phyloP scores from a whole-genome alignment of 306 rosid species.

The Rubus parviflorus region DNA sequence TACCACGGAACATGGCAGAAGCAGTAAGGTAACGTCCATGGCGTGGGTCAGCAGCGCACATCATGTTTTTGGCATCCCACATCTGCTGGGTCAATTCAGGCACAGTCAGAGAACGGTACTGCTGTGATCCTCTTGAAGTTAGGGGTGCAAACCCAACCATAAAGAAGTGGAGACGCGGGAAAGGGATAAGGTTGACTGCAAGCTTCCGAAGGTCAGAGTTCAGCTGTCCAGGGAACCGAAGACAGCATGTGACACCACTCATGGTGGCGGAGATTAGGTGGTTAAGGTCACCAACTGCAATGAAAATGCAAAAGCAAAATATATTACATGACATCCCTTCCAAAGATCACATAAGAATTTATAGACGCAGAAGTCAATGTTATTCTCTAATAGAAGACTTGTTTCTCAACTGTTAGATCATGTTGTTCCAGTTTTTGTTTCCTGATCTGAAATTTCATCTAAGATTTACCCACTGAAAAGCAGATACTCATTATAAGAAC shows the following conservation, averaged over 20 bases:
- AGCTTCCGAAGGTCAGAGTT: conserved; percentile 73
- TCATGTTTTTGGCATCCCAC: conserved; percentile 68
- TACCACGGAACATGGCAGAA: conserved; percentile 88
- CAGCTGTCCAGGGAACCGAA: conserved; percentile 85
- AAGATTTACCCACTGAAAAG: background rate
- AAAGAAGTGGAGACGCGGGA: conserved; percentile 87
- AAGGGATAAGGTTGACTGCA: conserved; percentile 81
- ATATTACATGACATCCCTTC: background rate
- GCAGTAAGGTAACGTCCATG: conserved; percentile 85
- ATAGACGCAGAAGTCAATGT: background rate
- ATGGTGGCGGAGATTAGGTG: conserved; percentile 85
- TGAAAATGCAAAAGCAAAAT: background rate
- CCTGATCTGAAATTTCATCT: background rate
- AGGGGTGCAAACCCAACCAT: conserved; percentile 93
- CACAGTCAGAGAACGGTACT: conserved; percentile 61
- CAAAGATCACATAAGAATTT: background rate
- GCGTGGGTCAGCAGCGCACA: conserved; percentile 94
- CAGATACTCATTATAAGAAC: background rate
- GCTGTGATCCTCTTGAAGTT: conserved; percentile 89
- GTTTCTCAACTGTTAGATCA: background rate
- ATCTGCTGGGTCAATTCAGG: conserved; percentile 57
- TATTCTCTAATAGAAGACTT: background rate
- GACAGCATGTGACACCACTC: conserved; percentile 90
- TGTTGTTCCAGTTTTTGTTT: background rate
- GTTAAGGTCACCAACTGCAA: conserved; percentile 82